A percentile compares a stretch with the other conserved stretches of the same genome.
Evolutionary conservation across 371 early-diverging fungal genomes (phyloP).

Genomic region (Apophysomyces ossiformis): DNA sequence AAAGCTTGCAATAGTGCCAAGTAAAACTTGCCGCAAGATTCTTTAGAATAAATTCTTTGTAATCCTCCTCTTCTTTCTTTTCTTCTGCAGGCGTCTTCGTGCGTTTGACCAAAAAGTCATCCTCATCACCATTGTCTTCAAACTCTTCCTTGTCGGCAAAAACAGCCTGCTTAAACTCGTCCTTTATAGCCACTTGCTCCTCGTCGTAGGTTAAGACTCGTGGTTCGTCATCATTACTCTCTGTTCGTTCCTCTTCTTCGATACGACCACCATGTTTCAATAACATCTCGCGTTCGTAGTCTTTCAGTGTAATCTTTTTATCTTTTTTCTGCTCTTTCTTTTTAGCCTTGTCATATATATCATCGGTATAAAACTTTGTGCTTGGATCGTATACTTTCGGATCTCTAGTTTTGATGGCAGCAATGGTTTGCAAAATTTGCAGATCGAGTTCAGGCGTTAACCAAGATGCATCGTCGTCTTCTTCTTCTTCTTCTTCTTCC

Average conservation of each 20-base stretch:
- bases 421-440: slow-evolving; percentile 91
- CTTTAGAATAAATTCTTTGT: slow-evolving; percentile 80
- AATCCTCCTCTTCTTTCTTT: slow-evolving; percentile 80
- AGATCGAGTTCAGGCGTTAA: slow-evolving; percentile 90
- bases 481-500: slow-evolving; percentile 70
- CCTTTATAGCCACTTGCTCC: slow-evolving; percentile 85
- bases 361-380: slow-evolving; percentile 73
- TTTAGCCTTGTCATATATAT: slow-evolving; percentile 63
- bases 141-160: slow-evolving; percentile 47
- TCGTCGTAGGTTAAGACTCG: slow-evolving; percentile 68
- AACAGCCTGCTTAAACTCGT: slow-evolving; percentile 65
- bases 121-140: slow-evolving; percentile 69
- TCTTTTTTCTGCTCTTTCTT: slow-evolving; percentile 42
- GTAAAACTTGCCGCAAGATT: slow-evolving; percentile 60
- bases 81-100: slow-evolving; percentile 74
- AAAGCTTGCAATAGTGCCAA: too few species aligned
- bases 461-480: slow-evolving; percentile 88
- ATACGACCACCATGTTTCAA: slow-evolving; percentile 73
- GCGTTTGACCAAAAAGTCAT: slow-evolving; percentile 73
- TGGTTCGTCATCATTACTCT: slow-evolving; percentile 22
- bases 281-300: slow-evolving; percentile 78
- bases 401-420: slow-evolving; percentile 77
- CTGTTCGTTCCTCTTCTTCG: slow-evolving; percentile 57
- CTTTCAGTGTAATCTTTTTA: slow-evolving; percentile 72
- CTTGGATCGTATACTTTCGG: slow-evolving; percentile 82